Evolutionary conservation across 495 filamentous ascomycete species (phyloP), one percentile per base, ranked within the genome.

Genomic region (Aspergillus nidulans): DNA sequence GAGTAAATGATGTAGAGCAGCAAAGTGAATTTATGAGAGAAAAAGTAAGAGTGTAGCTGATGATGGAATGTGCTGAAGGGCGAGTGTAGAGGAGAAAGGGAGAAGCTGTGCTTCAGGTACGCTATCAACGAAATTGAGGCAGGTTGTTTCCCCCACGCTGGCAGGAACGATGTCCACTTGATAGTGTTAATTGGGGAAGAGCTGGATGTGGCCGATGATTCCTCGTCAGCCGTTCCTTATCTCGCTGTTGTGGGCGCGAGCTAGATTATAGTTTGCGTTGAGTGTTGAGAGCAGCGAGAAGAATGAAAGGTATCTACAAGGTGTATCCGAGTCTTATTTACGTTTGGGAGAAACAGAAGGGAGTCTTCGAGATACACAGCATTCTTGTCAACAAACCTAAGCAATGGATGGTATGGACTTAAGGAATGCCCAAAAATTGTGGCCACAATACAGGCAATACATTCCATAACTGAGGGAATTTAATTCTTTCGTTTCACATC

Each of bases 321-420:
- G 44, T 3, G 23, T 25, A 23, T 26, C 12, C 21, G 24, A 25
- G n/a, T 34, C 18, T 48, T 32, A 32, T 48, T 48, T 44, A 44
- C 41, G n/a, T 47, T 4, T 48, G 45, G 25, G 25, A 10, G 20
- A 16, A 39, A 39, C 26, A 34, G 20, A 50, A 19, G 30, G 30
- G 47, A 25, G 26, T 13, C 32, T 48, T 18, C 13, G 12, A 21
- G 6, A 21, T 48, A 48, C 32, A 36, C 20, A 36, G 49, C 49
- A 52, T 52, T 52, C 49, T 20, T 52, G 49, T 42, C 49, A 40
- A 40, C 48, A 51, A 50, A 41, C 21, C 49, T 40, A 19, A 25
- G 48, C 36, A 28, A 18, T 28, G 36, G 21, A 6, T 51, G 48
- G 48, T 1, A 51, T 51, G 48, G 15, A 41, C 34, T 44, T 34